Percentiles rank a stretch among this genome's conserved stretches.
Conservation (phyloP, 1,139 yeast species). For the Scheffersomyces insectosa region DNA sequence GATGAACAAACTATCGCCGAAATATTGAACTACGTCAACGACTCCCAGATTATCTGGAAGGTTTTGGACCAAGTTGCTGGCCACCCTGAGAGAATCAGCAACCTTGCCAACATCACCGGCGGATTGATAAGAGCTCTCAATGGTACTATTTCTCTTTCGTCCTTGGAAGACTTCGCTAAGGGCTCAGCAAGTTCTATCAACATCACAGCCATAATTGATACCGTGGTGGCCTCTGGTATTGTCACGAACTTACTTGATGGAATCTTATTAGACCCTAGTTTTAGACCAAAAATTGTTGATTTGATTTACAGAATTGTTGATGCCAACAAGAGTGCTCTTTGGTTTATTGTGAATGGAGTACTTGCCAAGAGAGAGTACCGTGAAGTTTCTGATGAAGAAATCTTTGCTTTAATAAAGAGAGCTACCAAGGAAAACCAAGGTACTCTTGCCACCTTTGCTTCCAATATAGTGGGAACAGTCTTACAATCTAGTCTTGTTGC, state of each 20-base stretch:
- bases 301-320: conserved; percentile 33
- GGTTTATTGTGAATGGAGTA: conserved; percentile 24
- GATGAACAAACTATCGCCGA: conserved; percentile 22
- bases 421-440: conserved; percentile 19
- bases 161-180: conserved; percentile 3
- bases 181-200: conserved; percentile 18
- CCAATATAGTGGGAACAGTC: conserved; percentile 31
- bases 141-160: conserved; percentile 1
- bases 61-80: conserved; percentile 39
- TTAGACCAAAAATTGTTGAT: conserved; percentile 39
- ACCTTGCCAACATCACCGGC: conserved; percentile 33
- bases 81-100: conserved; percentile 27
- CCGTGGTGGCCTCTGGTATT: conserved; percentile 37
- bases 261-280: conserved; percentile 34
- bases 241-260: conserved; percentile 36
- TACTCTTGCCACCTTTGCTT: conserved; percentile 27
- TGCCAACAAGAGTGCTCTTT: conserved; percentile 29
- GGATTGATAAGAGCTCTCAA: conserved; percentile 10
- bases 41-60: conserved; percentile 38
- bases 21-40: conserved; percentile 30
- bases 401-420: conserved; percentile 14
- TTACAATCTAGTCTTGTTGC: conserved; percentile 31
- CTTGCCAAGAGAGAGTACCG: conserved; percentile 21
- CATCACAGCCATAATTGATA: conserved; percentile 21
- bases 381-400: conserved; percentile 14